phyloP scores from a whole-genome alignment of 768 basidiomycete genomes.

The Mycena indigotica region DNA sequence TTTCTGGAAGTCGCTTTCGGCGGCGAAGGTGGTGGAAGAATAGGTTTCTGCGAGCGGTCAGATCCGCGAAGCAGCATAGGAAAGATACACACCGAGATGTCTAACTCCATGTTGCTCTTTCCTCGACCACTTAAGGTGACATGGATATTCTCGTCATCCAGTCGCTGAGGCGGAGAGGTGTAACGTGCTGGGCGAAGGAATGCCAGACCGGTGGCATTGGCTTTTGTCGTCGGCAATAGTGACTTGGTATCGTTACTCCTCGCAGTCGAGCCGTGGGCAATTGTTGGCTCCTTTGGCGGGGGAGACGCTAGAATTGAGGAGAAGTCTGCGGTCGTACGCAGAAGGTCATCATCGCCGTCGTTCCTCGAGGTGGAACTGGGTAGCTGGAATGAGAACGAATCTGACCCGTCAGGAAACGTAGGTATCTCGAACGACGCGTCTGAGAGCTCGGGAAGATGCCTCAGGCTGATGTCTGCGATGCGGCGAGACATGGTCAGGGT shows the following conservation, averaged over 20 bases:
- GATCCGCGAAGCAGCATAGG: too few species aligned
- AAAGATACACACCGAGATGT: too few species aligned
- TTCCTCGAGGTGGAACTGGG: constrained; percentile 34
- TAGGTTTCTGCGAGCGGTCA: background rate
- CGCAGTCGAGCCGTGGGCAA: background rate
- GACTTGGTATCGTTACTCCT: constrained; percentile 4
- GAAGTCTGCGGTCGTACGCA: constrained; percentile 51
- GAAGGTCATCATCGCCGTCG: constrained; percentile 46
- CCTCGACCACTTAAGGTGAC: too few species aligned
- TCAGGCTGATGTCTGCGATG: constrained; percentile 43
- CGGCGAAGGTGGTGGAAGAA: background rate
- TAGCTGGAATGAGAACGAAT: constrained; percentile 55
- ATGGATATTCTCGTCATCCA: too few species aligned
- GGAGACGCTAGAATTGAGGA: constrained; percentile 46
- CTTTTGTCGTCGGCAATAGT: constrained; percentile 8
- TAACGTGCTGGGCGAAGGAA: too few species aligned
- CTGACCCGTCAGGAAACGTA: constrained; percentile 44
- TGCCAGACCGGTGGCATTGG: too few species aligned
- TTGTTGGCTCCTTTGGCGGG: constrained; percentile 12
- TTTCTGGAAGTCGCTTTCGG: background rate
- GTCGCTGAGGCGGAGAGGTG: too few species aligned
- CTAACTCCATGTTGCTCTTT: too few species aligned
- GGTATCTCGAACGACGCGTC: constrained; percentile 56
- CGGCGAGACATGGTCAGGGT: background rate
- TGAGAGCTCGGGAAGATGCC: constrained; percentile 58